Base-by-base conservation (phyloP, 1,284 basidiomycete species). In the Pyrrhoderma lamaoense region DNA sequence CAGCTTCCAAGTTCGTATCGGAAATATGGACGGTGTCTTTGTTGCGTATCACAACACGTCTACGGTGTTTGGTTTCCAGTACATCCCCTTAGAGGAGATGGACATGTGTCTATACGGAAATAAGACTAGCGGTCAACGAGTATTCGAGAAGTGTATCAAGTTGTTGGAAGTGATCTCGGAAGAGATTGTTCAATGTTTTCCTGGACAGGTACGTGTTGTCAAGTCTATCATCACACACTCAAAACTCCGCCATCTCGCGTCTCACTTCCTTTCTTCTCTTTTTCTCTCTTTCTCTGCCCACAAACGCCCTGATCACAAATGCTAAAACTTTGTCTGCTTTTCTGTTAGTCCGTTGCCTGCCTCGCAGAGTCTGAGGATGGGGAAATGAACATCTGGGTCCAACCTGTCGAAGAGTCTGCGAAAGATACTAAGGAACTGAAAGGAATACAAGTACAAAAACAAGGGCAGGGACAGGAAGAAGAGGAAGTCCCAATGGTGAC, bases 11-110 rank as follows among this genome's bases (percentile, higher is more conserved):
- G 94, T 80, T 0, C 83, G 95, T 3, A 98, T 99, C 57, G 95
- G 95, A 2, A 82, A 88, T 62, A 99, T 99, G 95, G 94, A 98
- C 62, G 95, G 95, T 13, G 87, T 96, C 22, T 82, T 99, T 60
- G 81, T 97, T 25, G 90, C 93, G 8, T 97, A 96, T 64, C 95
- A 99, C 67, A 97, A 95, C 58, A 96, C 92, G 0, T 77, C 79
- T 7, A 76, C 79, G 13, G 80, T 95, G 52, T 95, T 94, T 62
- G 95, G 95, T 0, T 98, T 98, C 72, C 92, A 98, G 67, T 99
- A 99, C 64, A 70, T 97, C 31, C 77, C 91, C 0, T 70, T 95
- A 45, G 73, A 80, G 51, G 92, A 97, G 64, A 93, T 99, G 83
- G 94, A 98, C 60, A 67, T 76, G 46, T 73, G 81, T 9, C 65